Base-by-base conservation (phyloP, 176 grass and related monocot species). In the Musa schizocarpa region DNA sequence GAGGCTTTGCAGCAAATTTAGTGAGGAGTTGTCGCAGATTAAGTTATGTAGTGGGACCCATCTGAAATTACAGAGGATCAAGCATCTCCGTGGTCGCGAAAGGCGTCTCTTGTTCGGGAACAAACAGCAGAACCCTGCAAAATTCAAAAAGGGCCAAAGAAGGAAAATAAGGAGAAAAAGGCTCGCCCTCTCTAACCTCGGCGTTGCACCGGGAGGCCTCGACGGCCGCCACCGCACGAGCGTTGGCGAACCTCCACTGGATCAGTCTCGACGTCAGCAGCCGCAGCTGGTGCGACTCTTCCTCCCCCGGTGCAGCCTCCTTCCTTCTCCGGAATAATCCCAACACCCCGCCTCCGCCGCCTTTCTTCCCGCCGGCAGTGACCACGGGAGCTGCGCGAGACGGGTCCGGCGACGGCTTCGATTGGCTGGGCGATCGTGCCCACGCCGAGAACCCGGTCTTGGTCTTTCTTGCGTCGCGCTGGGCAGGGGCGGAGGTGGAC, bases 241-340 rank as follows among this genome's bases (percentile, higher is more conserved):
- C 90, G 82, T 99, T 99, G 76, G 83, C 80, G 76, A 94, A 94
- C 27, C 95, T 76, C 95, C 95, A 99, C 70, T 99, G 88, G 8
- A 84, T 74, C 70, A 99, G 78, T 21, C 88, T 86, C 80, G 75
- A 74, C n/a, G 72, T 19, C 13, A 91, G 72, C 74, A 94, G 63
- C 74, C 90, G 74, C 12, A 72, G 77, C 17, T 14, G 79, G 86
- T 99, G 88, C 69, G 73, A 85, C 17, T 94, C 90, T 77, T 80
- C 82, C 34, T 70, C 68, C 43, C 43, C 68, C 68, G 68, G 43
- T n/a, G 68, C 68, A 19, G 68, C 13, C 43, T 70, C 68, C 48
- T 70, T 70, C 19, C 43, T n/a, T 8, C 48, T 70, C 68, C 68
- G 34, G 68, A 70, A 70, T 17, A 70, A 50, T 13, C 34, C 17